A percentile compares a stretch with the other conserved stretches of the same genome.
Conservation (phyloP, 2,329 filamentous ascomycete species). For the Apiospora phragmitis region DNA sequence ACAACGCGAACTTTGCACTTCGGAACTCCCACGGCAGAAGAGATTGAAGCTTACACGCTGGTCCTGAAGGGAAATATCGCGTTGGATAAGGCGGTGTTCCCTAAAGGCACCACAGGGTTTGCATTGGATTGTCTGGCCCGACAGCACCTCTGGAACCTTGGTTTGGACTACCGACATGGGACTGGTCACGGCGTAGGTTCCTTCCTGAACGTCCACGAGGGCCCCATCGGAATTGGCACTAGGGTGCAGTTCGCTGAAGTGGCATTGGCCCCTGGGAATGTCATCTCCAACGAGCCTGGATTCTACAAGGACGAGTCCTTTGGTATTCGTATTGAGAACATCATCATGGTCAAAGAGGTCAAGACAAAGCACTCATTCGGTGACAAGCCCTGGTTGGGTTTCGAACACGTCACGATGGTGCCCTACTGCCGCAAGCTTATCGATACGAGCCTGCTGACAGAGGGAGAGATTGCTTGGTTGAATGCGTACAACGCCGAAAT, state of each 20-base stretch:
- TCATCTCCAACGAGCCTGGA: slow-evolving; percentile 93
- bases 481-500: slow-evolving; percentile 85
- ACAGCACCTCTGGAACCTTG: slow-evolving; percentile 86
- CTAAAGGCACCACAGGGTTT: slow-evolving; percentile 92
- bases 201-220: slow-evolving; percentile 95
- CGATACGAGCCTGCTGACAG: slow-evolving; percentile 70
- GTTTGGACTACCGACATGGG: slow-evolving; percentile 92
- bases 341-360: slow-evolving; percentile 88
- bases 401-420: slow-evolving; percentile 97
- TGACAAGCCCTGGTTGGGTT: slow-evolving; percentile 90
- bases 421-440: slow-evolving; percentile 91
- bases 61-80: slow-evolving; percentile 94
- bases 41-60: slow-evolving; percentile 88
- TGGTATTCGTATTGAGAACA: slow-evolving; percentile 94
- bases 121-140: slow-evolving; percentile 86
- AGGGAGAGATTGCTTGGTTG: slow-evolving; percentile 78
- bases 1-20: slow-evolving; percentile 94
- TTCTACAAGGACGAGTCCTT: slow-evolving; percentile 97
- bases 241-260: slow-evolving; percentile 91
- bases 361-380: slow-evolving; percentile 86
- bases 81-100: slow-evolving; percentile 83
- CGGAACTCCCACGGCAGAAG: slow-evolving; percentile 76
- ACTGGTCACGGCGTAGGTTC: slow-evolving; percentile 96
- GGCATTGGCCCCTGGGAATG: slow-evolving; percentile 84
- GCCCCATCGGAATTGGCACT: slow-evolving; percentile 93